Conservation (phyloP, 768 basidiomycete species). For the Mrakia hoshinonis region DNA sequence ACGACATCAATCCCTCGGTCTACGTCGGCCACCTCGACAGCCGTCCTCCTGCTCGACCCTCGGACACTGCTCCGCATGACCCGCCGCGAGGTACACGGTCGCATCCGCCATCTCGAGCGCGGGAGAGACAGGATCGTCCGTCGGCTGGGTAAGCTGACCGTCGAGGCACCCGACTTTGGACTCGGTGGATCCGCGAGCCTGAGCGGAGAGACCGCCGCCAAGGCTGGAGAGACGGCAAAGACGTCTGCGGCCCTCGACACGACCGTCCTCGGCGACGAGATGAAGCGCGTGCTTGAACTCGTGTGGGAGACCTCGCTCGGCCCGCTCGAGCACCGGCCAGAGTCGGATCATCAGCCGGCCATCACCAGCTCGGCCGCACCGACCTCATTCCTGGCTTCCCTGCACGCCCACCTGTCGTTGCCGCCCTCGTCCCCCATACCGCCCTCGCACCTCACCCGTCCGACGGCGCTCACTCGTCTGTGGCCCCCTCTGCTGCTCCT, state of each 20-base stretch:
- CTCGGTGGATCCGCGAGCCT: not conserved
- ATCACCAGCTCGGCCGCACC: slow-evolving; percentile 19
- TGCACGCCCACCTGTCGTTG: slow-evolving; percentile 29
- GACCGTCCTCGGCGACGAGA: slow-evolving; percentile 8
- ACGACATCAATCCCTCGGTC: slow-evolving; percentile 21
- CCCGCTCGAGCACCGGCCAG: not conserved
- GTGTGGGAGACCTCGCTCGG: slow-evolving; percentile 33
- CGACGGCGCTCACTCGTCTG: slow-evolving; percentile 56
- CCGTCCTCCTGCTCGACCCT: slow-evolving; percentile 12
- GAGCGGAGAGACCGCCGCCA: not conserved
- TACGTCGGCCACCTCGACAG: not conserved
- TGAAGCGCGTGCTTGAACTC: slow-evolving; percentile 32
- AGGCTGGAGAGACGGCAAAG: not conserved
- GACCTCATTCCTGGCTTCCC: slow-evolving; percentile 26
- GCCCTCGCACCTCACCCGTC: slow-evolving; percentile 51
- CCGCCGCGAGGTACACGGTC: slow-evolving; percentile 12
- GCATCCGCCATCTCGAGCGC: slow-evolving; percentile 48
- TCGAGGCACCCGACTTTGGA: not conserved
- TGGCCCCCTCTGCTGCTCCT: slow-evolving; percentile 78
- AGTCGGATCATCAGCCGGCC: slow-evolving; percentile 23
- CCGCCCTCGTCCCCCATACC: slow-evolving; percentile 31
- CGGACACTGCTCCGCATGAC: slow-evolving; percentile 19
- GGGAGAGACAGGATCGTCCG: slow-evolving; percentile 63
- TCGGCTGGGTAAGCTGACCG: slow-evolving; percentile 53
- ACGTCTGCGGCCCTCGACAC: slow-evolving; percentile 4